Conservation (phyloP, 176 grass and related monocot species). For the Oryza meridionalis region DNA sequence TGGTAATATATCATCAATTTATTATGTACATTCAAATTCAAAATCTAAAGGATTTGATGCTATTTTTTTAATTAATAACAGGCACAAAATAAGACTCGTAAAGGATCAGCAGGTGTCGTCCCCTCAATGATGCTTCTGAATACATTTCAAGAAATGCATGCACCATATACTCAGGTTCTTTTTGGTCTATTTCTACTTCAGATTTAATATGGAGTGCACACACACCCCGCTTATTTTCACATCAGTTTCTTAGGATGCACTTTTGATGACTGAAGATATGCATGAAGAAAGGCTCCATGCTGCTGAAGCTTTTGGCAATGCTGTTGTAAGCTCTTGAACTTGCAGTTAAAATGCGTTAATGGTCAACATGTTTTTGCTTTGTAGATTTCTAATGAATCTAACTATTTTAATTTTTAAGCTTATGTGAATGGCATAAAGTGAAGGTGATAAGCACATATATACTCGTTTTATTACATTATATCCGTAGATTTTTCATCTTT, state of each 20-base stretch:
- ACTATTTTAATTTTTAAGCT: not conserved
- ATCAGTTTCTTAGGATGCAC: constrained; percentile 84
- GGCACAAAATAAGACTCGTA: constrained; percentile 49
- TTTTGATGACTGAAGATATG: constrained; percentile 99
- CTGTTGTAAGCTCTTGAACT: constrained; percentile 64
- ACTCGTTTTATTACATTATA: constrained; percentile 5
- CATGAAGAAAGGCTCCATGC: constrained; percentile 98
- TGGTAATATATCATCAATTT: constrained; percentile 51
- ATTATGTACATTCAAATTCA: constrained; percentile 37
- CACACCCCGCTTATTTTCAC: constrained; percentile 36
- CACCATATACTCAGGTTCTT: constrained; percentile 95
- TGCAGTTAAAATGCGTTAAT: constrained; percentile 20
- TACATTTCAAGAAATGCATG: constrained; percentile 93
- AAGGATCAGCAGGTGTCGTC: constrained; percentile 81
- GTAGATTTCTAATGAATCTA: not conserved
- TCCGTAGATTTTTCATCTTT: not conserved
- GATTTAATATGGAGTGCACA: constrained; percentile 29
- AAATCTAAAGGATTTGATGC: constrained; percentile 23
- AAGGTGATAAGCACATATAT: not conserved
- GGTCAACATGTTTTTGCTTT: constrained; percentile 13
- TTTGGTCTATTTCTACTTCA: constrained; percentile 37
- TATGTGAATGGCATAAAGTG: not conserved
- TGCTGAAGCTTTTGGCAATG: constrained; percentile 80
- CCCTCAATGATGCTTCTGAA: constrained; percentile 81
- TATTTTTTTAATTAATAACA: constrained; percentile 50